These are phyloP conservation scores for Colletotrichum navitas DNA, from an alignment of 2,329 filamentous ascomycete genomes.

Conservation along the genomic window DNA sequence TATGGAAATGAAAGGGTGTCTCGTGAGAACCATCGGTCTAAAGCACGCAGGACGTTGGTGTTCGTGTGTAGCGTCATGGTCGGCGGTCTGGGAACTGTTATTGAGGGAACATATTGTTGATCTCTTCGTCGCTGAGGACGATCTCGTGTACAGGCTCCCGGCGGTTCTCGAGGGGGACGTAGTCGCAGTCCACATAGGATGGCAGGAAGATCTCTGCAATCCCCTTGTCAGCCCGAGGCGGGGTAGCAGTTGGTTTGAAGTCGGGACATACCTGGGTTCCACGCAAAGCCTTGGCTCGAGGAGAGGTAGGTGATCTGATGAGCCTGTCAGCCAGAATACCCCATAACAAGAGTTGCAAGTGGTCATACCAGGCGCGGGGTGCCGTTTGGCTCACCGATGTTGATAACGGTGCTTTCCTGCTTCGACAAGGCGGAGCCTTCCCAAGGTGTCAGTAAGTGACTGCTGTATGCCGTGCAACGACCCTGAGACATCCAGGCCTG, in stretches of 20 bases:
- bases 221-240: slow-evolving; percentile 29
- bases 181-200: slow-evolving; percentile 81
- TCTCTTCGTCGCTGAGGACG: slow-evolving; percentile 81
- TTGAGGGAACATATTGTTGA: slow-evolving; percentile 75
- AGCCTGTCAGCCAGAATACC: slow-evolving; percentile 2
- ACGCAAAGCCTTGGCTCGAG: slow-evolving; percentile 83
- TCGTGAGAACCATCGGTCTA: slow-evolving; percentile 47
- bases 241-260: background rate
- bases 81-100: slow-evolving; percentile 50
- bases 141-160: slow-evolving; percentile 86
- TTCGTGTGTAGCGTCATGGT: slow-evolving; percentile 31
- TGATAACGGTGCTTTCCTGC: slow-evolving; percentile 84
- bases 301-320: slow-evolving; percentile 83
- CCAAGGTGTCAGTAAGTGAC: slow-evolving; percentile 48
- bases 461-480: background rate
- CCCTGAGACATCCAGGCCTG: background rate
- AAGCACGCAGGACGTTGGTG: slow-evolving; percentile 43
- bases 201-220: slow-evolving; percentile 81
- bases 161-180: slow-evolving; percentile 79
- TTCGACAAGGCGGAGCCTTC: slow-evolving; percentile 78
- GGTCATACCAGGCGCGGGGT: slow-evolving; percentile 75
- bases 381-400: slow-evolving; percentile 81
- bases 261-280: slow-evolving; percentile 77
- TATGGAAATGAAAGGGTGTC: slow-evolving; percentile 37
- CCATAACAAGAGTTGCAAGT: background rate